These are phyloP conservation scores for Colletotrichum musicola DNA, from an alignment of 2,329 filamentous ascomycete species.

Conservation along the genomic window DNA sequence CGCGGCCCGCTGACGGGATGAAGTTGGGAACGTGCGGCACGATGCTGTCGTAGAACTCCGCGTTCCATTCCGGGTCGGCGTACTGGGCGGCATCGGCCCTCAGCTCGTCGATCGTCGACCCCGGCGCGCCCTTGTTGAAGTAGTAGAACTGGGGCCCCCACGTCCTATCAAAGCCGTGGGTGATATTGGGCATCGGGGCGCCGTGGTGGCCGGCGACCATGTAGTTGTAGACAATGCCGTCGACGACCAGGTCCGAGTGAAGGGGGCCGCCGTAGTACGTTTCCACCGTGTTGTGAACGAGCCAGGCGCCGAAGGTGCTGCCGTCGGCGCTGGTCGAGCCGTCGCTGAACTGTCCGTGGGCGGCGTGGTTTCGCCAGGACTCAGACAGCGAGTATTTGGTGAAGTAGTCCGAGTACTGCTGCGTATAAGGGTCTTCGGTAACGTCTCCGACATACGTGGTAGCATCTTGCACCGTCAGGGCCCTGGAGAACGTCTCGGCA, in stretches of 20 bases:
- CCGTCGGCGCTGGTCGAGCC: constrained; percentile 59
- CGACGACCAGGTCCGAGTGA: constrained; percentile 73
- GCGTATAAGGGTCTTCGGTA: constrained; percentile 66
- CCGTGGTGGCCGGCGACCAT: constrained; percentile 73
- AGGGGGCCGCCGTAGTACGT: constrained; percentile 73
- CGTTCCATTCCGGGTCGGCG: constrained; percentile 65
- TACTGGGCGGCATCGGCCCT: constrained; percentile 63
- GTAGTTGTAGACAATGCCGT: constrained; percentile 76
- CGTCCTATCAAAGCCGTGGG: constrained; percentile 73
- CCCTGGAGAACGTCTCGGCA: constrained; percentile 56
- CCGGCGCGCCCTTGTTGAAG: constrained; percentile 61
- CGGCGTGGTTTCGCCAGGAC: constrained; percentile 68
- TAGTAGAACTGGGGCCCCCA: constrained; percentile 75
- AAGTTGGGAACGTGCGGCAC: constrained; percentile 70
- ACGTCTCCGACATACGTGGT: constrained; percentile 71
- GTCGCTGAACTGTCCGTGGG: constrained; percentile 63
- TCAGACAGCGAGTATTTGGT: constrained; percentile 75
- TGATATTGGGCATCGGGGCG: constrained; percentile 73
- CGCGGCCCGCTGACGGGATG: constrained; percentile 63
- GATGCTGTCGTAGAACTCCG: constrained; percentile 73
- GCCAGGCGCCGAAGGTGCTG: constrained; percentile 70
- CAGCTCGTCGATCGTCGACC: constrained; percentile 6
- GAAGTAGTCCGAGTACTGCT: constrained; percentile 70
- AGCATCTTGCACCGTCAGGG: constrained; percentile 71
- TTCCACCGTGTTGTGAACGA: constrained; percentile 74